Evolutionary conservation across 257 asterid genomes (phyloP).

Genomic region (Cordia subcordata): DNA sequence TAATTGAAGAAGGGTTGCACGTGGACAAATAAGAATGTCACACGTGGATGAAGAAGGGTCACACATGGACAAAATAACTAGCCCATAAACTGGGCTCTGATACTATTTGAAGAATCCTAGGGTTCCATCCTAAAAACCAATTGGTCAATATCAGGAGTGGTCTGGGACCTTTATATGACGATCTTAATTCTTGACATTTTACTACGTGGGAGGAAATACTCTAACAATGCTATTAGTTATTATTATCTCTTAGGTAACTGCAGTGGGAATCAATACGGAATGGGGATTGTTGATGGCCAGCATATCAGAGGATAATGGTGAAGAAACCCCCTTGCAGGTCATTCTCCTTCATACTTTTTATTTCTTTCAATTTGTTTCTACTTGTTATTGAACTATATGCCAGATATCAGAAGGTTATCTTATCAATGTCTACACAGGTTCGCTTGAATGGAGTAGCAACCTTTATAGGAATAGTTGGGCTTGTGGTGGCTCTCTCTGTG

Average conservation of each 20-base stretch:
- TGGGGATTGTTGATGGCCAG: slow-evolving; percentile 99
- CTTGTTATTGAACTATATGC: slow-evolving; percentile 6
- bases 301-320: slow-evolving; percentile 94
- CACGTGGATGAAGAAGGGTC: too few species aligned
- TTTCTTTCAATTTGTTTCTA: not conserved
- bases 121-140: too few species aligned
- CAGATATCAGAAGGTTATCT: slow-evolving; percentile 6
- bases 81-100: too few species aligned
- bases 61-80: too few species aligned
- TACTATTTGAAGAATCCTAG: too few species aligned
- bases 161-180: too few species aligned
- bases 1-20: too few species aligned
- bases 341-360: not conserved
- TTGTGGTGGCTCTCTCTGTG: slow-evolving; percentile 71
- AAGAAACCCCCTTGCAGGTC: slow-evolving; percentile 99
- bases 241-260: slow-evolving; percentile 55
- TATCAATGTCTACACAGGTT: slow-evolving; percentile 38
- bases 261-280: slow-evolving; percentile 92
- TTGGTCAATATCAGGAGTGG: too few species aligned
- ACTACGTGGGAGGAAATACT: too few species aligned
- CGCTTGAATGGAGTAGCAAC: slow-evolving; percentile 97
- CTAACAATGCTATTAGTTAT: not conserved
- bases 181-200: too few species aligned
- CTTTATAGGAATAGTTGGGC: slow-evolving; percentile 89
- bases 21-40: too few species aligned